Evolutionary conservation across 1,284 basidiomycete genomes (phyloP), one percentile per base, ranked within the genome.

Genomic region (Ustilago loliicola): DNA sequence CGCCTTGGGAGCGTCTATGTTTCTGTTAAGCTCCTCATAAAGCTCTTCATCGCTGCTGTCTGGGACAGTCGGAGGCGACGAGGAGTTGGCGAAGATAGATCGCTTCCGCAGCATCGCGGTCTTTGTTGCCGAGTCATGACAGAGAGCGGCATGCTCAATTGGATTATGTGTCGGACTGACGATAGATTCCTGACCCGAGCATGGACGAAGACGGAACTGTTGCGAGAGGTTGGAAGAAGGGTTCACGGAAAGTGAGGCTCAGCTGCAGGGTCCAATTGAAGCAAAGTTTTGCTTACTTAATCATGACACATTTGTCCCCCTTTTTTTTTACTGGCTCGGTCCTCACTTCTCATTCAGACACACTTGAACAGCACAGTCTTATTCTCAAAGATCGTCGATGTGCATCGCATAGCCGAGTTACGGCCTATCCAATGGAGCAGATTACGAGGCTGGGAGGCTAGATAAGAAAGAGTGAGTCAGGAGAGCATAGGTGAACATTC

Each of bases 1-100:
- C 0, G 38, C 2, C 2, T 48, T 29, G 13, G 27, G 47, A 11
- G 6, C 13, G 13, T 25, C n/a, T 21, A 3, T 13, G 11, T 21
- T 19, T 10, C n/a, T 10, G 4, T 32, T 2, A 7, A 47, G 34
- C 15, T 50, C 45, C 1, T 13, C 17, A 21, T 36, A 32, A 15
- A 56, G 48, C 29, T 77, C 61, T 36, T 65, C 64, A 25, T 67
- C 67, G 55, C 64, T 63, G 52, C 48, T 60, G 23, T 57, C 60
- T 25, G 15, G 64, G 19, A 29, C 27, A 21, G 27, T 21, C 9
- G 32, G 45, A 32, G 54, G 40, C 17, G 57, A 64, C 29, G 42
- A 52, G 15, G 59, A 52, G n/a, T 27, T 21, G 3, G 34, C n/a
- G 9, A 52, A 29, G n/a, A 25, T 15, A 10, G 51, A 40, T 54